phyloP scores from a whole-genome alignment of 306 rosid genomes.

The Pueraria montana region DNA sequence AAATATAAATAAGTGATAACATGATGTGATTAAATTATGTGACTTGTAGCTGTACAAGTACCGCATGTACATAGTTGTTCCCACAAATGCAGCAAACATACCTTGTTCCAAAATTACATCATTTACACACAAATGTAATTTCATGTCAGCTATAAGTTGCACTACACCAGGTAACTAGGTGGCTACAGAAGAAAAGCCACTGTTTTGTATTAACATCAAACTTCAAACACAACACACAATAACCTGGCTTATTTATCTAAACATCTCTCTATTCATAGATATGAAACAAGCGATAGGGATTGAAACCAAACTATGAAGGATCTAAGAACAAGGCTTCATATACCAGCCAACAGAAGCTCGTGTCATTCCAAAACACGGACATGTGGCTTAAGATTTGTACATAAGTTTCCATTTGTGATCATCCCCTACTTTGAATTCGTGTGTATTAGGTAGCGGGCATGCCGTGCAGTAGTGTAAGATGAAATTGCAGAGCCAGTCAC shows the following conservation, averaged over 20 bases:
- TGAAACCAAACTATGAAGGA: constrained; percentile 35
- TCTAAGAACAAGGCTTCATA: constrained; percentile 38
- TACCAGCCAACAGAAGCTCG: constrained; percentile 39
- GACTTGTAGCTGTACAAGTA: background rate
- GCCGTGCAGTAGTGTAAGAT: constrained; percentile 67
- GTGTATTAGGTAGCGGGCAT: constrained; percentile 41
- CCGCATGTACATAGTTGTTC: background rate
- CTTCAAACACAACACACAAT: constrained; percentile 38
- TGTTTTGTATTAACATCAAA: constrained; percentile 32
- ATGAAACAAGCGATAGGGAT: constrained; percentile 40
- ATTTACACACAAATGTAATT: constrained; percentile 20
- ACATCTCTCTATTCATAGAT: constrained; percentile 7
- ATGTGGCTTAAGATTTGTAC: constrained; percentile 49
- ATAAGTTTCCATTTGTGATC: constrained; percentile 35
- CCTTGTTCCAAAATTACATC: constrained; percentile 24
- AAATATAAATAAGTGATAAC: background rate
- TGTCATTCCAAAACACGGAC: constrained; percentile 24
- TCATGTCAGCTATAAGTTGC: constrained; percentile 20
- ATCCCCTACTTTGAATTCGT: constrained; percentile 42
- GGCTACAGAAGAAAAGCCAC: constrained; percentile 36
- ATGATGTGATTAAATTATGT: background rate
- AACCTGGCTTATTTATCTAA: constrained; percentile 39
- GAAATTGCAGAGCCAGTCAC: constrained; percentile 76
- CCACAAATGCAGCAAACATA: constrained; percentile 12
- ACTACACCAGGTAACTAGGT: constrained; percentile 2